Percentiles rank a stretch among this genome's conserved stretches.
phyloP scores from a whole-genome alignment of 345 rosid genomes.

The Boechera divaricarpa region DNA sequence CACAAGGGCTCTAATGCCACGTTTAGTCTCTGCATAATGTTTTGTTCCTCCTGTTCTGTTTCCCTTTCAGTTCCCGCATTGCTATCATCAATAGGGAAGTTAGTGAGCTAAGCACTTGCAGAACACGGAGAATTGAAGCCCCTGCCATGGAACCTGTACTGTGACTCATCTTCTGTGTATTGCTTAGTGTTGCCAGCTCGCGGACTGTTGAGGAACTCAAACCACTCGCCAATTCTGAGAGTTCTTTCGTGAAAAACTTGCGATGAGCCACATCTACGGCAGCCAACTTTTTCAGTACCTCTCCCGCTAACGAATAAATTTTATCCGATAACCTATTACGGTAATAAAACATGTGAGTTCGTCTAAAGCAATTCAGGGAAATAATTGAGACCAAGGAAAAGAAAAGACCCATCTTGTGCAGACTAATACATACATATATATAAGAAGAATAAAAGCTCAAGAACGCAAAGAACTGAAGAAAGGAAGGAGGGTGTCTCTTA shows the following conservation, averaged over 20 bases:
- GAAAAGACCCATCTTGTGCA: not conserved
- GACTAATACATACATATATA: not conserved
- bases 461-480: conserved; percentile 13
- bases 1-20: conserved; percentile 85
- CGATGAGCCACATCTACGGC: conserved; percentile 68
- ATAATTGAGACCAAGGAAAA: conserved; percentile 19
- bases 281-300: conserved; percentile 85
- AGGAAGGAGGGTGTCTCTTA: conserved; percentile 39
- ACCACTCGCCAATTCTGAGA: conserved; percentile 76
- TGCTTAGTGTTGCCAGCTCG: conserved; percentile 77
- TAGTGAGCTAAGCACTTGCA: conserved; percentile 84
- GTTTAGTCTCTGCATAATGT: conserved; percentile 72
- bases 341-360: conserved; percentile 38
- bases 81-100: conserved; percentile 52
- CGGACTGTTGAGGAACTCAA: conserved; percentile 79
- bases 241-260: conserved; percentile 70
- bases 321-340: conserved; percentile 84
- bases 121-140: conserved; percentile 84
- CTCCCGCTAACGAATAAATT: conserved; percentile 76
- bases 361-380: conserved; percentile 5
- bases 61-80: conserved; percentile 47
- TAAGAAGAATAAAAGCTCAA: conserved; percentile 18
- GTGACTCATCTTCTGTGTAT: conserved; percentile 76
- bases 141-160: conserved; percentile 97
- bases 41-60: conserved; percentile 74